These are phyloP conservation scores for Backusella macrospora DNA, from an alignment of 192 early-diverging fungal genomes.

Conservation along the genomic window DNA sequence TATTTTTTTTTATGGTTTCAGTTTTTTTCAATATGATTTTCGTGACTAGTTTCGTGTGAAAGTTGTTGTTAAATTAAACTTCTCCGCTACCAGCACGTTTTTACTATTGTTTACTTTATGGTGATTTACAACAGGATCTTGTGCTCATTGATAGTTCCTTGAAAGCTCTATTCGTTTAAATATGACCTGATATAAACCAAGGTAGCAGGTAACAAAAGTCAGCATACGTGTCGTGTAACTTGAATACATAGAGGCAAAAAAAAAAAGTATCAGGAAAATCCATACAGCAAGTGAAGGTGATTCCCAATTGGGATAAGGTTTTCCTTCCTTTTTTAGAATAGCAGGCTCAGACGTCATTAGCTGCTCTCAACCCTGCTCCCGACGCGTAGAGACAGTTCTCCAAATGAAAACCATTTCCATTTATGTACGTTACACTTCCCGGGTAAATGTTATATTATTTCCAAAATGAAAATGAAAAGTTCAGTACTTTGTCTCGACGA, in stretches of 20 bases:
- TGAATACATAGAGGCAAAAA: background rate
- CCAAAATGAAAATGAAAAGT: no score
- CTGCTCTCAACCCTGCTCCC: no score
- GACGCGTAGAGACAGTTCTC: no score
- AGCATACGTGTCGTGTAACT: background rate
- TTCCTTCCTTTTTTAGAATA: no score
- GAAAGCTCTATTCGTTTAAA: background rate
- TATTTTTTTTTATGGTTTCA: slow-evolving; percentile 16
- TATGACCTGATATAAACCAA: slow-evolving; percentile 1
- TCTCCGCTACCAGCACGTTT: background rate
- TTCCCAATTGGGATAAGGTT: no score
- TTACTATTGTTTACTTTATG: background rate
- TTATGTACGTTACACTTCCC: no score
- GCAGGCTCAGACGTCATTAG: no score
- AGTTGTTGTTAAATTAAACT: background rate
- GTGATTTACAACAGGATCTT: background rate
- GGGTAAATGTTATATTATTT: no score
- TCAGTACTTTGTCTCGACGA: no score
- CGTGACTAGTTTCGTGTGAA: slow-evolving; percentile 14
- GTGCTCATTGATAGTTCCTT: background rate
- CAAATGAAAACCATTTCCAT: no score
- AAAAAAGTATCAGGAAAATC: no score
- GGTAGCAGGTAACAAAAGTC: background rate
- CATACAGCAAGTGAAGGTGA: no score
- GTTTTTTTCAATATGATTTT: slow-evolving; percentile 10